phyloP scores from a whole-genome alignment of 768 basidiomycete genomes.

The Auricularia cornea region DNA sequence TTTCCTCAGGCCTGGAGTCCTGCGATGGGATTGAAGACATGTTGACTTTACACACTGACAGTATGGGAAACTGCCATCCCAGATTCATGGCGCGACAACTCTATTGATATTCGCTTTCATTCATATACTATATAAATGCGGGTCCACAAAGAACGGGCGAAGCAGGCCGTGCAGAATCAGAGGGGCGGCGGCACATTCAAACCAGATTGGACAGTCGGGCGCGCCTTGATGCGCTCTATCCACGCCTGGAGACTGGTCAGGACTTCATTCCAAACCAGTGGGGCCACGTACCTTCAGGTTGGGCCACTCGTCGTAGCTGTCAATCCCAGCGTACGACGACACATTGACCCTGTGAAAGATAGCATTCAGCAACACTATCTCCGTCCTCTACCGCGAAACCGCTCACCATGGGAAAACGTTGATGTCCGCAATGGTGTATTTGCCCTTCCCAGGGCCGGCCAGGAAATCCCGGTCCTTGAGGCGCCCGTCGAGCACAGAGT shows the following conservation, averaged over 20 bases:
- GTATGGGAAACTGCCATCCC: no score
- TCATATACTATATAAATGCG: no score
- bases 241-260: slow-evolving; percentile 25
- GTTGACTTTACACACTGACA: no score
- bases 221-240: slow-evolving; percentile 30
- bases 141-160: neutral
- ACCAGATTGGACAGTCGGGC: slow-evolving; percentile 27
- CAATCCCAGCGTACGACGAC: slow-evolving; percentile 35
- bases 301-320: slow-evolving; percentile 56
- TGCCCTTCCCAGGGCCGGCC: slow-evolving; percentile 63
- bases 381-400: neutral
- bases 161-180: neutral
- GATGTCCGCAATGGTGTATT: slow-evolving; percentile 63
- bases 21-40: no score
- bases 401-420: slow-evolving; percentile 61
- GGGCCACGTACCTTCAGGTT: slow-evolving; percentile 37
- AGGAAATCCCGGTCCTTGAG: slow-evolving; percentile 71
- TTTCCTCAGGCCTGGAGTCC: no score
- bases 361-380: neutral
- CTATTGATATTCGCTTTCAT: no score
- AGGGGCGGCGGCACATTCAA: slow-evolving; percentile 19
- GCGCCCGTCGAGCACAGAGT: slow-evolving; percentile 72
- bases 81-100: no score
- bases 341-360: neutral
- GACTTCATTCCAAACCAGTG: neutral